Evolutionary conservation across 2,329 filamentous ascomycete species (phyloP), one percentile per base, ranked within the genome.

Genomic region (Laburnicola sp.): DNA sequence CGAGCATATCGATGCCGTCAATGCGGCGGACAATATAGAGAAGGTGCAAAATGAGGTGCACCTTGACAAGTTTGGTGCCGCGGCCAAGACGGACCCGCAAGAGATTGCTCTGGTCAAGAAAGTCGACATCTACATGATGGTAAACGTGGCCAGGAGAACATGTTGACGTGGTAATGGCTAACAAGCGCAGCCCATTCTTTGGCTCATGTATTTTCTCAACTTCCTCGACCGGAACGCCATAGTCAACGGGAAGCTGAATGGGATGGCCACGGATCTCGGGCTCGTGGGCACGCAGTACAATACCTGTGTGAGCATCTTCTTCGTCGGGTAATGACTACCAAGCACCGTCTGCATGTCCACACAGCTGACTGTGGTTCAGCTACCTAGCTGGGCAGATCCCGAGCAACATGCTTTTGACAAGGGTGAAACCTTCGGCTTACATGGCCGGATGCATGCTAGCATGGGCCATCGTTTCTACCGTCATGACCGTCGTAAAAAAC

Each of bases 221-320:
- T 71, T 70, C 36, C 76, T 85, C 27, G 83, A 86, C 59, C 76
- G 83, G 10, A 85, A 85, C 67, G 85, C 86, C 66, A 85, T 87
- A 50, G 83, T 84, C 1, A 79, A 83, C 2, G 85, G 85, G 0
- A 79, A 80, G n/a, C 74, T 87, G 42, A 81, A 82, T 64, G 83
- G 83, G 6, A 74, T 88, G 22, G 79, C 84, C 48, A 72, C 74
- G 2, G 84, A 87, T 45, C 73, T 86, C 10, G 61, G 72, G 2
- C 74, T 86, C 47, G 66, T 68, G 41, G 70, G 80, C 54, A 77
- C 76, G 2, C 72, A 87, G 65, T 87, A 86, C 63, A 79, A 82
- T 35, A 85, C 82, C 1, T 84, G 82, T 50, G 73, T 86, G 39
- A 80, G 77, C 44, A 86, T 87, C 52, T 73, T 86, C 41, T 86